Base-by-base conservation (phyloP, 1,139 yeast species). In the Sugiyamaella xylanicola region DNA sequence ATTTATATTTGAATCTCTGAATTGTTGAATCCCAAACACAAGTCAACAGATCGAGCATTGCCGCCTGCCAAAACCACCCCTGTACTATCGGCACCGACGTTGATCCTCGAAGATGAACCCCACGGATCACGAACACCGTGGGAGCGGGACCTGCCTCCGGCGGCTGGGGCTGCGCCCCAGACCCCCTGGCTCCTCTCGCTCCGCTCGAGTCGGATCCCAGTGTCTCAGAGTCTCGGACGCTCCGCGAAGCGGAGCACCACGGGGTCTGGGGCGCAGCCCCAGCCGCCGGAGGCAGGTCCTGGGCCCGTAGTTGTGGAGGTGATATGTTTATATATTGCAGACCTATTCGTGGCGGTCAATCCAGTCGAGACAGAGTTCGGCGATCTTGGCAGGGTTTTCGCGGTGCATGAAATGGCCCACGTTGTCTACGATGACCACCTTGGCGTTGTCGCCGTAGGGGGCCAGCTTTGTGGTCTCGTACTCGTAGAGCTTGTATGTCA, bases 401-500 rank as follows among this genome's bases (percentile, higher is more conserved):
- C 68, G 60, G 27, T 65, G 68, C 61, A 66, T 57, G 48, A 66
- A 66, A 45, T 66, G 69, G 11, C 69, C 69, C 2, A 62, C 65
- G 1, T 50, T 58, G 7, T 56, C 51, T n/a, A 65, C 53, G 7
- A 54, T 48, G 13, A 41, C 57, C 3, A 65, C 61, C 20, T 56
- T 48, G 29, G 53, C 63, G 13, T 47, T 56, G 1, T 45, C 53
- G 7, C 40, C 51, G 35, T 35, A 21, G 15, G 54, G 29, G 20
- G 53, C 52, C 15, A 60, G 54, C 43, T 51, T 55, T 15, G 27
- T 20, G 13, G 50, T 27, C 36, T 59, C 55, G 17, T 56, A 20
- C 22, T 59, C 61, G 43, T 56, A 65, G 35, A 65, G 46, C 3
- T 51, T 52, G 13, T 51, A 46, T 19, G 56, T 32, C 65, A 64